Base-by-base conservation (phyloP, 2,329 filamentous ascomycete species). In the Aotearoamyces nothofagi region DNA sequence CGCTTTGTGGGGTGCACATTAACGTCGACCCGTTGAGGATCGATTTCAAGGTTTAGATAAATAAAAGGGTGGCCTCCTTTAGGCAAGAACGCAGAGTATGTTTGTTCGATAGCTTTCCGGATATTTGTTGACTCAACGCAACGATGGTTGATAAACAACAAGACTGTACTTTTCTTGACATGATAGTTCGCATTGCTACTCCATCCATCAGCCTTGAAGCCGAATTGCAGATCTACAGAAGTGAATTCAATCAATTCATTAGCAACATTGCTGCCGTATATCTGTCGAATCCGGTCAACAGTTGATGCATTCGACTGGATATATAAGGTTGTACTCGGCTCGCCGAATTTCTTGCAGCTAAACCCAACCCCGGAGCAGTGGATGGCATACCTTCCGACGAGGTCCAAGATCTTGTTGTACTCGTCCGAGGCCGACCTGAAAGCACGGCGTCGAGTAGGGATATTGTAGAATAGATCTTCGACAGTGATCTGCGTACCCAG, bases 1-100 rank as follows among this genome's bases (percentile, higher is more conserved):
- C 83, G 68, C 52, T 98, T 98, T 0, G 90, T 98, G 0, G 90
- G 90, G 51, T 98, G 90, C 1, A 98, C 79, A 42, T 98, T 98
- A 47, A 98, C 92, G 51, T 98, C 90, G 4, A 98, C 83, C 30
- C 87, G 67, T 15, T 78, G 72, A 2, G 90, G 87, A 42, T 96
- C 86, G 33, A 98, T 92, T 34, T 93, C 80, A 3, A 98, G 64
- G 46, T 78, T 90, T 15, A 98, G 63, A 47, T 98, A 98, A 33
- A 87, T 63, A 49, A 96, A 98, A 0, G 90, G 90, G 47, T 93
- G 90, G 2, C 84, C 83, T 17, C 81, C 83, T 54, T 96, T 98
- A 0, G 90, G 90, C 4, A 98, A 58, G 39, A 93, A 96, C 2
- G 68, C 61, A 7, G 77, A 66, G 50, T 96, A 98, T 0, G 78